Base-by-base conservation (phyloP, 2,329 filamentous ascomycete species). In the Fusarium nurragi region DNA sequence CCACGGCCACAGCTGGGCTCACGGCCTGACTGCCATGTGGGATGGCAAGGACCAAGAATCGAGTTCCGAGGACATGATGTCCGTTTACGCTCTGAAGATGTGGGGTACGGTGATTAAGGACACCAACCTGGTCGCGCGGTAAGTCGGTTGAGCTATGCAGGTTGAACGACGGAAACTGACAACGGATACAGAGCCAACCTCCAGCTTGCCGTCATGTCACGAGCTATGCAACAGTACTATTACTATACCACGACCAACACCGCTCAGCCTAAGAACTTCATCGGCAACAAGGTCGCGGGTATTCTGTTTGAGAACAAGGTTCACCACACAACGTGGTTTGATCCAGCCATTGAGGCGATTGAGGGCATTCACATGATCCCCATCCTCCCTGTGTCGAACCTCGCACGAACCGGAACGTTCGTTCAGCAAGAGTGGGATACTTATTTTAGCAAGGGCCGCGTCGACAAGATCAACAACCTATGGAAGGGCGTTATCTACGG, bases 221-320 rank as follows among this genome's bases (percentile, higher is more conserved):
- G 94, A 32, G 87, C 88, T 32, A 81, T 97, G 54, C 86, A 87
- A 60, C 82, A 86, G 54, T 97, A 98, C 80, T 97, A 96, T 79
- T 86, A 97, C 44, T 91, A 97, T 81, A 83, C 84, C 7, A 81
- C 77, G 36, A 80, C 85, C 76, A 97, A 97, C 76, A 82, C 78
- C 48, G 78, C 83, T 18, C 87, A 97, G 70, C 94, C 94, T 0
- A 69, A 83, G 1, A 80, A 89, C n/a, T 97, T 96, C 74, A 88
- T 92, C 64, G 86, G 81, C 38, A 98, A 98, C 82, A 93, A 91
- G 77, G 87, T 84, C 34, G 82, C 83, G 4, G 86, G 87, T 7
- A 89, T 89, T 65, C 75, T 97, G 10, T 98, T 97, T 72, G 94
- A 98, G 78, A 97, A 97, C 81, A 98, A 98, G 79, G 85, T 93